Evolutionary conservation across 768 basidiomycete genomes (phyloP), one percentile per base, ranked within the genome.

Genomic region (Hysterangium stoloniferum): DNA sequence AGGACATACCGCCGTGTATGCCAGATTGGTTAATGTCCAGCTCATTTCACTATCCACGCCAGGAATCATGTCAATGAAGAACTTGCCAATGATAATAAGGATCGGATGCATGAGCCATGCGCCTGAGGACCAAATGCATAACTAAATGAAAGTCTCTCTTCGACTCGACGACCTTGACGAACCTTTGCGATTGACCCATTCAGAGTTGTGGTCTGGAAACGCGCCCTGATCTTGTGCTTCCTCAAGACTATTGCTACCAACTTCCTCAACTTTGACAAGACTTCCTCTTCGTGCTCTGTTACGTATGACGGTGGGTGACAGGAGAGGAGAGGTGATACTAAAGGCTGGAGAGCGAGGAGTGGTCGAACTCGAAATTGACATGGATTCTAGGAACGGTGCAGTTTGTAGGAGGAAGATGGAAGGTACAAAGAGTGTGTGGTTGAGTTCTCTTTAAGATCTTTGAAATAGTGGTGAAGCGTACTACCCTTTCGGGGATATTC

Each of bases 81-180:
- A 77, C 70, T 98, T 99, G 50, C 89, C 92, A 20, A 79, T 68
- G 47, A 87, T 74, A 60, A 99, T 92, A 62, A 99, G 80, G 34
- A 98, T 84, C 49, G 94, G 80, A 65, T 99, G 96, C 54, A 99
- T 97, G 58, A 95, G 70, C 96, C 96, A 99, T 58, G 96, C 94
- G 52, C 96, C 95, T 98, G 59, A 3, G 15, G 29, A 37, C 13
- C 29, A 38, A 40, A 37, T 7, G 32, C 29, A 45, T 38, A 28
- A 37, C 6, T 32, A 50, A 34, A 32, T 37, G 5, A 36, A 45
- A 49, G 48, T 22, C 31, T 19, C 33, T n/a, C 38, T n/a, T 31
- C 29, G 19, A 3, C 17, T 37, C 4, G 29, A 45, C 33, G 31
- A 25, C 40, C 34, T 43, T 22, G 19, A 4, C 67, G 44, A 36